Conservation (phyloP, 163 green algal species). For the Scenedesmus sp. region DNA sequence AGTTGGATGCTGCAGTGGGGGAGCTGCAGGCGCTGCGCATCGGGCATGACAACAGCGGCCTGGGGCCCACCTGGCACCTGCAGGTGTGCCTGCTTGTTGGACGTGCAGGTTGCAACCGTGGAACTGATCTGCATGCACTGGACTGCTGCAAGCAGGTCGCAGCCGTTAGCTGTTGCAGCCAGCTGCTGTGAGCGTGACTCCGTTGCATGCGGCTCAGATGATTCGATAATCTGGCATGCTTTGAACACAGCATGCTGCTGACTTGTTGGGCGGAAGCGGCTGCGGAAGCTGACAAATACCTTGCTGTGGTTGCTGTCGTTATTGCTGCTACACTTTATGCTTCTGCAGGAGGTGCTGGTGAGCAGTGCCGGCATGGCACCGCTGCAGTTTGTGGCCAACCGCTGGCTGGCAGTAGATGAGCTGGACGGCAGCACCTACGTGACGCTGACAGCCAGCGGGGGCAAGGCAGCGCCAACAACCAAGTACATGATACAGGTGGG, state of each 20-base stretch:
- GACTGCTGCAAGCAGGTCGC: too few species aligned
- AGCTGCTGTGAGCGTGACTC: too few species aligned
- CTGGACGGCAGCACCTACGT: constrained; percentile 61
- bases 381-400: constrained; percentile 65
- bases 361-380: constrained; percentile 50
- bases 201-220: too few species aligned
- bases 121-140: too few species aligned
- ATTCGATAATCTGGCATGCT: too few species aligned
- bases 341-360: constrained; percentile 62
- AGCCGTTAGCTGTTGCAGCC: too few species aligned
- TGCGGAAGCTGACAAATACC: too few species aligned
- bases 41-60: constrained; percentile 64
- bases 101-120: neutral
- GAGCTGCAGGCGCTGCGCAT: constrained; percentile 60
- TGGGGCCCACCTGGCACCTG: constrained; percentile 72
- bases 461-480: constrained; percentile 24
- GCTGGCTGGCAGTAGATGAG: constrained; percentile 68
- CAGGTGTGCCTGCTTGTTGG: constrained; percentile 39
- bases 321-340: neutral
- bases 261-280: neutral
- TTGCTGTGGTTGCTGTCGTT: neutral
- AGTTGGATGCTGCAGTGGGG: constrained; percentile 65
- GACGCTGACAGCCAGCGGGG: constrained; percentile 51
- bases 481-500: constrained; percentile 57
- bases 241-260: neutral